Evolutionary conservation across 2,329 filamentous ascomycete genomes (phyloP).

Genomic region (Phyllosticta ampelicida): DNA sequence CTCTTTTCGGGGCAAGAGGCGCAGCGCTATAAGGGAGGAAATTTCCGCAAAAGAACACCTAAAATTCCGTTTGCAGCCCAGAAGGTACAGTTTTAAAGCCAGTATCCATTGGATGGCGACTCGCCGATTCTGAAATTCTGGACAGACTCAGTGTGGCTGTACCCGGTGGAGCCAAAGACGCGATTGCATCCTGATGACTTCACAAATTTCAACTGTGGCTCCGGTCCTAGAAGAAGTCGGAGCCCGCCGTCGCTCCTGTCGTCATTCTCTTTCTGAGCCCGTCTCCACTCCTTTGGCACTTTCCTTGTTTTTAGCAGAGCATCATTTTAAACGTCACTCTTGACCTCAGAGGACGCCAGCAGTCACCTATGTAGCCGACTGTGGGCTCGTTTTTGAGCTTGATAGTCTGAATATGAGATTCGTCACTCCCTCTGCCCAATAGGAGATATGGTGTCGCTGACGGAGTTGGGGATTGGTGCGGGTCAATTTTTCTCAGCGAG

Average conservation of each 20-base stretch:
- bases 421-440: no score
- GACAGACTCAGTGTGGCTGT: slow-evolving; percentile 19
- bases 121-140: slow-evolving; percentile 24
- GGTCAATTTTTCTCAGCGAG: slow-evolving; percentile 17
- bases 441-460: slow-evolving; percentile 21
- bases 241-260: no score
- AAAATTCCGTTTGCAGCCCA: slow-evolving; percentile 12
- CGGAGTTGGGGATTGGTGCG: slow-evolving; percentile 23
- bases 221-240: no score
- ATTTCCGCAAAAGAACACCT: slow-evolving; percentile 12
- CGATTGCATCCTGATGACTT: neutral
- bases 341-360: no score
- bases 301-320: no score
- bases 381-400: no score
- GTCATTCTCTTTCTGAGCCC: no score
- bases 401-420: no score
- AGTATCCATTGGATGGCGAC: slow-evolving; percentile 1
- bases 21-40: neutral
- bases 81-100: neutral
- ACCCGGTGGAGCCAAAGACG: neutral
- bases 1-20: neutral
- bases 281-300: no score
- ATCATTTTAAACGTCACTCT: no score
- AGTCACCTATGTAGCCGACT: no score
- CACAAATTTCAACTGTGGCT: neutral